Conservation (phyloP, 176 grass and related monocot genomes). For the Zea luxurians region DNA sequence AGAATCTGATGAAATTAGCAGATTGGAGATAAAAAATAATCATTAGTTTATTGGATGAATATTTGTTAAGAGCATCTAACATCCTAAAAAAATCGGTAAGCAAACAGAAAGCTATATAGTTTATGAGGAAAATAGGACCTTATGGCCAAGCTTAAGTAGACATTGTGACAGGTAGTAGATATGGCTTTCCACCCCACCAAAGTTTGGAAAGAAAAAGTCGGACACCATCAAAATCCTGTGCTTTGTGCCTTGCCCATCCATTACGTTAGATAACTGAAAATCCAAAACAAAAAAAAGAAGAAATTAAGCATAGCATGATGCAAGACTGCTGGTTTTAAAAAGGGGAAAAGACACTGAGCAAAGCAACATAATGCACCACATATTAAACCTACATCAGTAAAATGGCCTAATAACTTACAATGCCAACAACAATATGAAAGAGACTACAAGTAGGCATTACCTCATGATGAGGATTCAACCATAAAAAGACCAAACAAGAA, state of each 20-base stretch:
- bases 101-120: neutral
- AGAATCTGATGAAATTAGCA: neutral
- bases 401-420: neutral
- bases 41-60: neutral
- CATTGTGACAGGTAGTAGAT: conserved; percentile 96
- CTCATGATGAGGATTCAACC: neutral
- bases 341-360: neutral
- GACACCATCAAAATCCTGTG: conserved; percentile 92
- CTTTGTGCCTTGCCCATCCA: conserved; percentile 46
- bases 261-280: conserved; percentile 30
- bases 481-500: neutral
- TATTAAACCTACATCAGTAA: neutral
- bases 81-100: conserved; percentile 26
- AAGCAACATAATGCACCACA: neutral
- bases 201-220: conserved; percentile 95
- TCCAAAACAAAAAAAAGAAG: neutral
- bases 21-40: neutral
- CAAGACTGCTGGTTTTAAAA: neutral
- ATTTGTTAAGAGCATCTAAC: neutral
- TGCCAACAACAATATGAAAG: neutral
- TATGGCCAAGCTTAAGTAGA: conserved; percentile 89
- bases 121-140: conserved; percentile 42
- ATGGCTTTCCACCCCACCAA: conserved; percentile 91
- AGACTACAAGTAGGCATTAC: neutral
- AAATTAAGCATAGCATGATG: neutral